Evolutionary conservation across 2,329 filamentous ascomycete species (phyloP), one percentile per base, ranked within the genome.

Genomic region (Fusarium humuli): DNA sequence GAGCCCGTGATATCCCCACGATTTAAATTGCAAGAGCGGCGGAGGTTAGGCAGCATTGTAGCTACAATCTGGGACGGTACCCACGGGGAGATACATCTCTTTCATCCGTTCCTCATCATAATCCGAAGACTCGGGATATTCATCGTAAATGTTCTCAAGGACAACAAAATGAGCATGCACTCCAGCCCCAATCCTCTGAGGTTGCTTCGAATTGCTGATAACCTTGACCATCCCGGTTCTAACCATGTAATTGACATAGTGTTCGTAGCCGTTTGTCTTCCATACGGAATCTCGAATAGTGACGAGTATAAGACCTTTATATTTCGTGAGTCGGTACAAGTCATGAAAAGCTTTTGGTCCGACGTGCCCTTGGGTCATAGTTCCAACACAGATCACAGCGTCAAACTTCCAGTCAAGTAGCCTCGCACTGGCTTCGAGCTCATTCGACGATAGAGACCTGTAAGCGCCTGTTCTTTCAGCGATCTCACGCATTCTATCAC

Each of bases 321-420:
- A 73, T 67, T 82, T 84, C 4, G 81, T 76, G 2, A 87, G 71
- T 4, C 84, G 77, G 3, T 83, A 75, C 32, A 87, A 81, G 63
- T 87, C 85, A 7, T 77, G 71, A 32, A 87, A 68, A 0, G 82
- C 83, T 42, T 61, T 69, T 0, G 85, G 83, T 0, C 84, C 85
- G 11, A 87, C 81, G 63, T 87, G 85, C 1, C 83, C 85, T 42
- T 82, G 79, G 0, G 85, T 87, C 67, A 87, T 83, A 3, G 84
- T 86, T 7, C 85, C 85, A 14, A 82, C 81, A 71, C 85, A 87
- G 1, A 81, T 80, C 3, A 87, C 78, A 3, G 81, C 79, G 30
- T 86, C 85, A 56, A 14, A 76, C 71, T 2, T 79, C 72, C 6
- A 87, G 77, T 2, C 32, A 18, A 16, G 32, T 18, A 34, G 8